Percentiles rank a stretch among this genome's conserved stretches.
Conservation (phyloP, 495 filamentous ascomycete genomes). For the Penicillium cinerascens region DNA sequence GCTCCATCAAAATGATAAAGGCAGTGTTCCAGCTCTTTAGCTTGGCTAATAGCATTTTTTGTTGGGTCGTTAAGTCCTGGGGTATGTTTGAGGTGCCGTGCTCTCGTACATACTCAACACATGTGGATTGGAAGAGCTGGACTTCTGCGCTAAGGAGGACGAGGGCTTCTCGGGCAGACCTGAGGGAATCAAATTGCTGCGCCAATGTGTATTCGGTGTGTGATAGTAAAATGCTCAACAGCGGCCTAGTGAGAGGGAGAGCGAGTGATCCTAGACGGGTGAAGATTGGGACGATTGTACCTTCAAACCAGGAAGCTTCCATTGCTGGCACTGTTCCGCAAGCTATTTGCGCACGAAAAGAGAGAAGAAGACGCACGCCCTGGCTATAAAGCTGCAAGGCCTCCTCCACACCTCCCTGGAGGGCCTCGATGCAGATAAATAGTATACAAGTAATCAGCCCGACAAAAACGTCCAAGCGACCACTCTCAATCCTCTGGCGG, state of each 20-base stretch:
- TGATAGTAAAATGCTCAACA: slow-evolving; percentile 7
- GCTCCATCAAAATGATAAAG: slow-evolving; percentile 20
- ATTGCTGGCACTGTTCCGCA: slow-evolving; percentile 9
- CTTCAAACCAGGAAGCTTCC: slow-evolving; percentile 22
- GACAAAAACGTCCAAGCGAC: slow-evolving; percentile 28
- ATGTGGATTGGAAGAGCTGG: slow-evolving; percentile 19
- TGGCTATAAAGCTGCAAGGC: slow-evolving; percentile 35
- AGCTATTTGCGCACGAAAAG: slow-evolving; percentile 25
- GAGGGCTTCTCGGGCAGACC: slow-evolving; percentile 15
- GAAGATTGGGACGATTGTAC: slow-evolving; percentile 39
- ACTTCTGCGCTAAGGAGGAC: slow-evolving; percentile 13
- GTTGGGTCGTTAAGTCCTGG: slow-evolving; percentile 4
- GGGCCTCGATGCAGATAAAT: slow-evolving; percentile 57
- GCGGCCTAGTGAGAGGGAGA: slow-evolving; percentile 5
- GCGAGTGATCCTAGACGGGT: slow-evolving; percentile 28
- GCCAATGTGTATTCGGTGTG: background rate
- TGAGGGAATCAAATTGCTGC: slow-evolving; percentile 12
- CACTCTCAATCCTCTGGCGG: slow-evolving; percentile 40
- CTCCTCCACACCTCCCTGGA: slow-evolving; percentile 38
- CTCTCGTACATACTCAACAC: slow-evolving; percentile 5
- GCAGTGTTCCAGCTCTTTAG: slow-evolving; percentile 23
- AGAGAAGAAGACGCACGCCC: slow-evolving; percentile 30
- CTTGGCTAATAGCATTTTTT: slow-evolving; percentile 11
- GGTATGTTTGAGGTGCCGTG: slow-evolving; percentile 8
- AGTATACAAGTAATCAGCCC: slow-evolving; percentile 53